Base-by-base conservation (phyloP, 2,329 filamentous ascomycete genomes). In the Fonsecaea erecta region DNA sequence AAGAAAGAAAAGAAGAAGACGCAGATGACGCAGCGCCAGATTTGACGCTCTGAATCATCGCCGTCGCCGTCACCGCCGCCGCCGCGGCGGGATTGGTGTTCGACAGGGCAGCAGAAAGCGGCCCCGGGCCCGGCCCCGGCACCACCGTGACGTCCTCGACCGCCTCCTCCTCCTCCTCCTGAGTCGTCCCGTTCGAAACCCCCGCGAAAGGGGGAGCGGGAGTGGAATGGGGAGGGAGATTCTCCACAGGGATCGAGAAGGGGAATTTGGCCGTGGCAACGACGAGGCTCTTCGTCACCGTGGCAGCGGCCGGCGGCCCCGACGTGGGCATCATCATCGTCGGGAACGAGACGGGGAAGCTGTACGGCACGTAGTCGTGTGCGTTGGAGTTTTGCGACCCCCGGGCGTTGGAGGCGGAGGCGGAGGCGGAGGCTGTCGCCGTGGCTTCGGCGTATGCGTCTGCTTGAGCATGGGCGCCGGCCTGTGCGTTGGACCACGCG, bases 311-410 rank as follows among this genome's bases (percentile, higher is more conserved):
- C 7, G 14, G 16, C 1, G 56, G 1, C 3, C 30, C 3, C 28
- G 28, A 8, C 28, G 28, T 3, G 12, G 28, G 40, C n/a, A n/a
- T 26, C 1, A 58, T 40, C 8, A 57, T 51, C 62, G 65, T 65
- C 2, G 62, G 59, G 34, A 65, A 68, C 7, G 65, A 58, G n/a
- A 65, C 46, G 12, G 65, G 62, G 30, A 68, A 61, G 5, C 28
- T 52, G 35, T 68, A 68, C 9, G 65, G 59, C 2, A 56, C 14
- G 2, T 54, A 35, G 18, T 12, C 28, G 32, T 52, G n/a, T 5
- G 21, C 4, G 12, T 58, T 51, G 14, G 24, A 12, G 34, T 34
- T 16, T 30, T 30, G 3, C 8, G 28, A 4, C 28, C n/a, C n/a
- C n/a, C n/a, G n/a, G n/a, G n/a, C n/a, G n/a, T n/a, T n/a, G n/a